Evolutionary conservation across 1,284 basidiomycete genomes (phyloP).

Genomic region (Pseudozyma sp.): DNA sequence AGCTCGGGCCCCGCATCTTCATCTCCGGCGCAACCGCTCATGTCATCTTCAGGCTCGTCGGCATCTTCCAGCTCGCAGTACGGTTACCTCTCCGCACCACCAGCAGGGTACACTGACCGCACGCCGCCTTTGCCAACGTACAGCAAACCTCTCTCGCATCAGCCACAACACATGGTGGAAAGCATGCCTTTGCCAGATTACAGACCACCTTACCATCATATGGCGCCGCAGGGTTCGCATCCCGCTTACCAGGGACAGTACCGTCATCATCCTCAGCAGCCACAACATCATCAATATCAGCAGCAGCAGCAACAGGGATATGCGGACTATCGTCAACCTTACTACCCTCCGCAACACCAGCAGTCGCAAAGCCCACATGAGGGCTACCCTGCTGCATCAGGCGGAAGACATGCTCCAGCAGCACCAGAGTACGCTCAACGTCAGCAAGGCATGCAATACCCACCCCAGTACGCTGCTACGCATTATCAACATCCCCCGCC

Average conservation of each 20-base stretch:
- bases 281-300: slow-evolving; percentile 12
- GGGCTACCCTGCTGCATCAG: too few species aligned
- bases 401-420: too few species aligned
- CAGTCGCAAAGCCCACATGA: background rate
- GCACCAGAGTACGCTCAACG: too few species aligned
- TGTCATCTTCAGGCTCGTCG: background rate
- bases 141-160: slow-evolving; percentile 20
- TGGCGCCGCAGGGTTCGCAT: slow-evolving; percentile 17
- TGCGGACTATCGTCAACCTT: background rate
- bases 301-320: slow-evolving; percentile 1
- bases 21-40: slow-evolving; percentile 1
- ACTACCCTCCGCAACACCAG: slow-evolving; percentile 1
- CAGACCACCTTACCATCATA: slow-evolving; percentile 27
- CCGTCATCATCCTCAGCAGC: background rate
- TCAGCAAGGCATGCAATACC: too few species aligned
- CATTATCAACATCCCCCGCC: too few species aligned
- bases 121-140: slow-evolving; percentile 37
- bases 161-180: slow-evolving; percentile 9
- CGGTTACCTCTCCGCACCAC: slow-evolving; percentile 23
- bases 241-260: slow-evolving; percentile 8
- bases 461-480: too few species aligned
- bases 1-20: background rate
- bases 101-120: slow-evolving; percentile 14
- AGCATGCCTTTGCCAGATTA: slow-evolving; percentile 25
- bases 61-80: slow-evolving; percentile 17